Base-by-base conservation (phyloP, 2,329 filamentous ascomycete genomes). In the Penicillium sp. region DNA sequence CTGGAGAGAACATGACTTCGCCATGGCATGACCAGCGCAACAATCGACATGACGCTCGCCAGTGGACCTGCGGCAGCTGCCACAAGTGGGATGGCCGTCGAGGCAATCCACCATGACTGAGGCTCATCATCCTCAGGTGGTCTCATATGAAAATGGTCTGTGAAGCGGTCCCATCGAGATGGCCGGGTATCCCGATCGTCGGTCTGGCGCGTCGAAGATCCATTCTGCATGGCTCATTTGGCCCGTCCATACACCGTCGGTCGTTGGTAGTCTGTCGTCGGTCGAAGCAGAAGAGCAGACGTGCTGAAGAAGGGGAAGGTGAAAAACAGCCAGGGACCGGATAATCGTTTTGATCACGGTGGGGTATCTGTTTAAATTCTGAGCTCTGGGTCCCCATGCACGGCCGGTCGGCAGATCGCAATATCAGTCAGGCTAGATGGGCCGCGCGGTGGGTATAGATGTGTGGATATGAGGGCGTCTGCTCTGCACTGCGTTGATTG, bases 21-120 rank as follows among this genome's bases (percentile, higher is more conserved):
- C 92, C 91, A 96, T 18, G 84, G 84, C 23, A 85, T 86, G 1
- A 90, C 89, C n/a, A 96, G 79, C 7, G 91, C 90, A 55, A 89
- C 91, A 52, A 96, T 91, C 51, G 88, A 93, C 72, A 94, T 88
- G 24, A 94, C 86, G 51, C 92, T 96, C 2, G 92, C 92, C 8
- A 96, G 83, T 0, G 92, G 92, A 1, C 90, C 91, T 2, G 94
- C 81, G 0, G 91, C 91, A 27, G 90, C 91, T 2, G 91, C 90
- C 9, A 94, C 81, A 67, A 97, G 84, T 26, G 89, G 89, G 56
- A 92, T 79, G 3, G 76, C 77, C 1, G 77, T 81, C 2, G 77
- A 78, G 1, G 77, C 77, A 55, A 80, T 68, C 78, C 78, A 80
- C 77, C 77, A 79, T 44, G 75, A 71, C 45, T 74, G 69, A 7